A percentile compares a stretch with the other conserved stretches of the same genome.
Conservation (phyloP, 805 yeast species). For the Ogataea nonfermentans region DNA sequence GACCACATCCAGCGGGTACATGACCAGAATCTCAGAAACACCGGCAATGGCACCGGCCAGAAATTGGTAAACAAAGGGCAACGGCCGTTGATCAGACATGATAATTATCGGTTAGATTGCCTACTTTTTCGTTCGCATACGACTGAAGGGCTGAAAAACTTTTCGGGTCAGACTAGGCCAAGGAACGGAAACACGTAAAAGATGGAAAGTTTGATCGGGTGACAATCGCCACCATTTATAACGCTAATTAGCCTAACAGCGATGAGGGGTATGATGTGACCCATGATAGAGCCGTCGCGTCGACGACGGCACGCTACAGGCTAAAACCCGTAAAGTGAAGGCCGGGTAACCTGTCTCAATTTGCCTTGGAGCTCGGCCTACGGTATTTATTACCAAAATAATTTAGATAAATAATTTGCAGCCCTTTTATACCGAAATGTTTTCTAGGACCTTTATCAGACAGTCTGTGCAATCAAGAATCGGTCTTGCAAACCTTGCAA, state of each 20-base stretch:
- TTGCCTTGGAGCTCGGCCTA: background rate
- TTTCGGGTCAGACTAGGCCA: background rate
- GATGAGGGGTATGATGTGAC: constrained; percentile 9
- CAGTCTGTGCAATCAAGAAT: constrained; percentile 12
- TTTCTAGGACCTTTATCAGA: constrained; percentile 22
- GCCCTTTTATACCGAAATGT: constrained; percentile 12
- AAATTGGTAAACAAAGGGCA: constrained; percentile 92
- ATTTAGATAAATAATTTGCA: constrained; percentile 1
- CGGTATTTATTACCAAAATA: constrained; percentile 4
- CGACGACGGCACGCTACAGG: background rate
- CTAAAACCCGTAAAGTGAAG: background rate
- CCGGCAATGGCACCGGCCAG: constrained; percentile 94
- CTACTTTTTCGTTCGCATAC: constrained; percentile 1
- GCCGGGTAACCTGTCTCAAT: constrained; percentile 7
- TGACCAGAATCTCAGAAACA: constrained; percentile 88
- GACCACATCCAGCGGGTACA: constrained; percentile 97
- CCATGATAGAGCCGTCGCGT: background rate
- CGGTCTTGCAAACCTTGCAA: constrained; percentile 8
- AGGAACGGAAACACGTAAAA: background rate
- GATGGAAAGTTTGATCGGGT: constrained; percentile 1
- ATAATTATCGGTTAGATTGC: background rate
- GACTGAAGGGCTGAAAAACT: constrained; percentile 3
- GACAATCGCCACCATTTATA: constrained; percentile 1
- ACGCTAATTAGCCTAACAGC: background rate
- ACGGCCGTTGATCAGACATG: constrained; percentile 37